phyloP scores from a whole-genome alignment of 495 filamentous ascomycete species.

The Rhypophila decipiens region DNA sequence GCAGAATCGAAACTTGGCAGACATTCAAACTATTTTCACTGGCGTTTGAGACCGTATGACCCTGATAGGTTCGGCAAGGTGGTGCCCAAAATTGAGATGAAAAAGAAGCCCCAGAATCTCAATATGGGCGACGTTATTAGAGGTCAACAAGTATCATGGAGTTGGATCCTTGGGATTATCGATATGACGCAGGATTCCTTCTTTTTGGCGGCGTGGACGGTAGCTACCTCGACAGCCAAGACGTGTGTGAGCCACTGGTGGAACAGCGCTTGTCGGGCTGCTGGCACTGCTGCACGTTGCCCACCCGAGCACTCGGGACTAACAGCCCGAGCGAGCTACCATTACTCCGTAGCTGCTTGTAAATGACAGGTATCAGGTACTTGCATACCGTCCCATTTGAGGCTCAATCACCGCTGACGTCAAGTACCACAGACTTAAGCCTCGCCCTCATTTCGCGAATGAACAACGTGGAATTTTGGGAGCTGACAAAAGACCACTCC shows the following conservation, averaged over 20 bases:
- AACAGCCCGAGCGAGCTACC: too few species aligned
- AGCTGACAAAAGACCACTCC: conserved; percentile 10
- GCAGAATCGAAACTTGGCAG: too few species aligned
- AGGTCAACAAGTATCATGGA: too few species aligned
- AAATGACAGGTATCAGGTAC: conserved; percentile 6
- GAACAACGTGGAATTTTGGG: conserved; percentile 30
- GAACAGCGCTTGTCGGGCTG: conserved; percentile 13
- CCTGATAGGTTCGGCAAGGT: too few species aligned
- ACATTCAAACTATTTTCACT: too few species aligned
- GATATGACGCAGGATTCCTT: conserved; percentile 18
- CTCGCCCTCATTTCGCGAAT: conserved; percentile 7
- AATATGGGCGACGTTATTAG: too few species aligned
- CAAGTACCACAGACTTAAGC: not conserved
- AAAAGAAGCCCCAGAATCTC: too few species aligned
- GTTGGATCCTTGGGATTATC: too few species aligned
- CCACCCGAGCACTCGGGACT: conserved; percentile 4
- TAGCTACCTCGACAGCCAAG: not conserved
- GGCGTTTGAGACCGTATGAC: too few species aligned
- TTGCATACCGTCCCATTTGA: too few species aligned
- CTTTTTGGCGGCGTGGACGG: not conserved
- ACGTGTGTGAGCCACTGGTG: conserved; percentile 3
- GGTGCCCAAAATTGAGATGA: too few species aligned
- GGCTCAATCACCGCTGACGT: not conserved
- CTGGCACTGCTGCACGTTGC: not conserved
- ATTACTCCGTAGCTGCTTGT: too few species aligned